Percentiles rank a stretch among this genome's conserved stretches.
Evolutionary conservation across 2,329 filamentous ascomycete species (phyloP).

Genomic region (Immersiporthe knoxdaviesiana): DNA sequence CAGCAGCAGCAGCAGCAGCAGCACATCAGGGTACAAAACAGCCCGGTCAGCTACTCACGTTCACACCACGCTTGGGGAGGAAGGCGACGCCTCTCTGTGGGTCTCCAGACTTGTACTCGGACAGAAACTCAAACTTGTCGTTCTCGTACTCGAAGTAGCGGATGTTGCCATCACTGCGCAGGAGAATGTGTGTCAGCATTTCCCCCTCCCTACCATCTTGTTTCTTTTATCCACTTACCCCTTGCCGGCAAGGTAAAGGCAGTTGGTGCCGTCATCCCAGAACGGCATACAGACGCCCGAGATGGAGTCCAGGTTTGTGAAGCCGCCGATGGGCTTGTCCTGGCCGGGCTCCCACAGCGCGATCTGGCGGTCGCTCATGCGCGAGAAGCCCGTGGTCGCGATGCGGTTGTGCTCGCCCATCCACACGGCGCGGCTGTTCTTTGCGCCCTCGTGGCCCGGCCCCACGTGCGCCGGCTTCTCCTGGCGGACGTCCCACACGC

Average conservation of each 20-base stretch:
- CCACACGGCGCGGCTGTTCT: slow-evolving; percentile 97
- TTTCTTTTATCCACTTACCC: slow-evolving; percentile 67
- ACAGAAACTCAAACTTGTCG: slow-evolving; percentile 97
- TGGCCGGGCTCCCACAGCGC: slow-evolving; percentile 92
- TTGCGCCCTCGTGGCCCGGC: slow-evolving; percentile 85
- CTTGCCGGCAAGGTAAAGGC: slow-evolving; percentile 94
- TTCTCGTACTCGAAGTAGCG: slow-evolving; percentile 98
- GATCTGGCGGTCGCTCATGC: slow-evolving; percentile 96
- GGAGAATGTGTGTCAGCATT: slow-evolving; percentile 25
- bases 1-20: slow-evolving; percentile 31
- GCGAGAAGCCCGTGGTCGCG: slow-evolving; percentile 95
- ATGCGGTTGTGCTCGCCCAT: slow-evolving; percentile 96
- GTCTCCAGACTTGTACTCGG: slow-evolving; percentile 95
- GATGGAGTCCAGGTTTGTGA: slow-evolving; percentile 89
- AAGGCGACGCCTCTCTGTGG: slow-evolving; percentile 95
- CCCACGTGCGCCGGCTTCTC: slow-evolving; percentile 85
- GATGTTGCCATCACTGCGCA: slow-evolving; percentile 87
- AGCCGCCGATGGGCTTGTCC: slow-evolving; percentile 85
- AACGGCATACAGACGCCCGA: slow-evolving; percentile 99
- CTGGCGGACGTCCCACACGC: slow-evolving; percentile 96
- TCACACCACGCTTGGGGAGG: slow-evolving; percentile 91
- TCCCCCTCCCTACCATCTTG: neutral
- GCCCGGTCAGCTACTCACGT: slow-evolving; percentile 55
- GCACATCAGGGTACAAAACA: neutral
- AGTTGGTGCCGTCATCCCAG: slow-evolving; percentile 94